These are phyloP conservation scores for Colletotrichum trifolii DNA, from an alignment of 2,329 filamentous ascomycete species.

Conservation along the genomic window DNA sequence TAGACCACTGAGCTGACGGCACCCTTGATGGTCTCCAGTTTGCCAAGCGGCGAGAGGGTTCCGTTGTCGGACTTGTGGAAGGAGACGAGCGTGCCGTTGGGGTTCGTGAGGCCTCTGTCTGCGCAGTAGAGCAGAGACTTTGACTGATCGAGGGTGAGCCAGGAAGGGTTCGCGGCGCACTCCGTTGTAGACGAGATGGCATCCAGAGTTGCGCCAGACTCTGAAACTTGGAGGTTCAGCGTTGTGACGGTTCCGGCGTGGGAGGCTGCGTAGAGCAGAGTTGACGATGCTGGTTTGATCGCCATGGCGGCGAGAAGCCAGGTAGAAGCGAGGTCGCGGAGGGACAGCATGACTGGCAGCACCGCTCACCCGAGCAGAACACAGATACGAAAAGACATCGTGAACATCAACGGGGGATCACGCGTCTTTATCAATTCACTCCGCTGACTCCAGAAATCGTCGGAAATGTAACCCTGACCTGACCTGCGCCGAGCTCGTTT, in stretches of 20 bases:
- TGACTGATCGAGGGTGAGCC: slow-evolving; percentile 34
- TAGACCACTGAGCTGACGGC: slow-evolving; percentile 37
- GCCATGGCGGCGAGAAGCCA: slow-evolving; percentile 29
- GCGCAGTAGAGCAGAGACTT: slow-evolving; percentile 36
- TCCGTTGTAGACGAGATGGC: slow-evolving; percentile 31
- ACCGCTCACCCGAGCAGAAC: not conserved
- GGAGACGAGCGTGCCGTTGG: slow-evolving; percentile 33
- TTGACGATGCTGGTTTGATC: slow-evolving; percentile 45
- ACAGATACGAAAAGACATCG: not conserved
- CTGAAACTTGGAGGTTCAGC: slow-evolving; percentile 48
- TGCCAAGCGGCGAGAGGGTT: slow-evolving; percentile 28
- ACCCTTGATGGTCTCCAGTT: slow-evolving; percentile 33
- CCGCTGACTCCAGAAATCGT: not conserved
- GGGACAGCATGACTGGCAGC: slow-evolving; percentile 9
- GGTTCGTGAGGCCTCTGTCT: slow-evolving; percentile 25
- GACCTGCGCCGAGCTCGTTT: slow-evolving; percentile 20
- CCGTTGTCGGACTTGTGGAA: slow-evolving; percentile 31
- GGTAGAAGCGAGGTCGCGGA: slow-evolving; percentile 12
- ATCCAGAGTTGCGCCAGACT: slow-evolving; percentile 12
- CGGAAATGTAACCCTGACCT: slow-evolving; percentile 24
- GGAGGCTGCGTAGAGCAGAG: slow-evolving; percentile 59
- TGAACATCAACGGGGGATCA: not conserved
- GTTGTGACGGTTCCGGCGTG: slow-evolving; percentile 61
- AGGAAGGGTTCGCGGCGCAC: slow-evolving; percentile 36
- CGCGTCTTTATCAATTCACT: slow-evolving; percentile 10